These are phyloP conservation scores for Phytopythium aichiense DNA, from an alignment of 352 stramenopile species.

Conservation along the genomic window DNA sequence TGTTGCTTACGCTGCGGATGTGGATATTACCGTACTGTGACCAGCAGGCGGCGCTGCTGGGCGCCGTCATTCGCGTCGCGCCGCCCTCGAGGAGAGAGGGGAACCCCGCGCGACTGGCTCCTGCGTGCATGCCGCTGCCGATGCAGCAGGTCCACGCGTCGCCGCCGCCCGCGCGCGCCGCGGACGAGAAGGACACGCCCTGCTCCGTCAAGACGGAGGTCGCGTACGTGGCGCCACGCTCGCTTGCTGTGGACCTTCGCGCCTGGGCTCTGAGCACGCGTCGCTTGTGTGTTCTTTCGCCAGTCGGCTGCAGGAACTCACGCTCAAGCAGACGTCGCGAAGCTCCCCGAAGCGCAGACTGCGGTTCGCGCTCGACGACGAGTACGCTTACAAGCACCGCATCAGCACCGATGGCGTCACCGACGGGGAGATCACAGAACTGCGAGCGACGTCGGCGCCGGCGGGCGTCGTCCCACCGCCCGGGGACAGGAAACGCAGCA, in stretches of 20 bases:
- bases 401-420: background rate
- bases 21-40: background rate
- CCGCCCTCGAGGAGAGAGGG: background rate
- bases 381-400: constrained; percentile 1
- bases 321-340: constrained; percentile 13
- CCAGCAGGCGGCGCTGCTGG: background rate
- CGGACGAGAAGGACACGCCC: background rate
- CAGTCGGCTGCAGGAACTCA: constrained; percentile 36
- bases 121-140: constrained; percentile 1
- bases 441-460: background rate
- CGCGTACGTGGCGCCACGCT: background rate
- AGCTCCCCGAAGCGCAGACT: constrained; percentile 26
- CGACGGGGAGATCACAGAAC: background rate
- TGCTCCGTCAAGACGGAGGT: constrained; percentile 10
- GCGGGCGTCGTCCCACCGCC: background rate
- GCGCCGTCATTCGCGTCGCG: background rate
- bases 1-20: background rate
- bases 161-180: background rate
- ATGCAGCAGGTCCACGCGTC: background rate
- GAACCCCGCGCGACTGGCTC: background rate
- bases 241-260: too few relatives aligned
- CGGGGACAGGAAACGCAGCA: constrained; percentile 27
- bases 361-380: constrained; percentile 9
- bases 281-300: too few relatives aligned
- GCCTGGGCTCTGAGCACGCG: too few relatives aligned